Evolutionary conservation across 2,329 filamentous ascomycete species (phyloP), one percentile per base, ranked within the genome.

Genomic region (Claviceps spartinae): DNA sequence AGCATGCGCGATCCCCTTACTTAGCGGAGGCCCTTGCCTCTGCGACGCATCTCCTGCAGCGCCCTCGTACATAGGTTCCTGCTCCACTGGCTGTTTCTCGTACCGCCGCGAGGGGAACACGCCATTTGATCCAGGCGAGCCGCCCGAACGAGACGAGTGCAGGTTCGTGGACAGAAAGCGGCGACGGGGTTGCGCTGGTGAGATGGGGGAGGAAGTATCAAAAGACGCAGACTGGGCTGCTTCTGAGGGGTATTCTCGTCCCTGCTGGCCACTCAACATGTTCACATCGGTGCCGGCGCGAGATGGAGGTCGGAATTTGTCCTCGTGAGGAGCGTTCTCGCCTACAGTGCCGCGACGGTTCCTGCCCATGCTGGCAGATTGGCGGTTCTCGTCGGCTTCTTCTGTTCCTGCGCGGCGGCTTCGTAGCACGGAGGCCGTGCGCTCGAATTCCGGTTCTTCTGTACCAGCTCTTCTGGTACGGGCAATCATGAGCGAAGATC

Each of bases 211-310:
- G 60, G 59, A 50, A 36, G 68, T 53, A 36, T 58, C 70, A 9
- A 59, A 60, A 30, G 69, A 64, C 13, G 67, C 62, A 18, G 66
- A 56, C 14, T 65, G 62, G 30, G 30, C 30, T 40, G 66, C 60
- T 37, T 73, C 63, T 11, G 57, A 50, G 1, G 57, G 44, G 30
- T 60, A 60, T 43, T 68, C 64, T 26, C 61, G 60, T 14, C 60
- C 53, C n/a, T 56, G 30, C 30, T 34, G 53, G 40, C 54, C 52
- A 43, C 64, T 58, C 67, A 72, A 54, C 56, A 65, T 60, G 30
- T 69, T 72, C 50, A 75, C 70, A 54, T 84, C 81, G 0, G 79
- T 82, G 38, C 70, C 66, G 4, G 79, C 78, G 24, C 81, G 71
- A 4, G 80, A 82, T 1, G 79, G 78, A 2, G 75, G 71, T n/a